Conservation (phyloP, 2,329 filamentous ascomycete genomes). For the Dactylonectria estremocensis region DNA sequence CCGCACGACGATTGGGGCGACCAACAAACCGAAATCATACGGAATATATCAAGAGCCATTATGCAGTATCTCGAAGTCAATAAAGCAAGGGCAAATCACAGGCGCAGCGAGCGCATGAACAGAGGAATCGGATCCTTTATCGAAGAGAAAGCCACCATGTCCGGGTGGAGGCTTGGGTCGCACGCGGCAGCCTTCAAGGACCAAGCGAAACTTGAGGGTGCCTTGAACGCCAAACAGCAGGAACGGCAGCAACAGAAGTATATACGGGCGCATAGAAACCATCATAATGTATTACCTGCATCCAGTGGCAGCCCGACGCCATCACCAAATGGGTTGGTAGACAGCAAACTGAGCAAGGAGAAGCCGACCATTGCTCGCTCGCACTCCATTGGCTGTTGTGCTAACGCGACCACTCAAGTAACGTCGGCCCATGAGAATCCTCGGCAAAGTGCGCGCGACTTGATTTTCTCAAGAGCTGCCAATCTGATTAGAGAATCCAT, state of each 20-base stretch:
- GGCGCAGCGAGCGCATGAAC: constrained; percentile 56
- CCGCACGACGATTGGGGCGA: constrained; percentile 43
- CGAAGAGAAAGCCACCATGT: constrained; percentile 52
- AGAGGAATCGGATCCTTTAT: constrained; percentile 57
- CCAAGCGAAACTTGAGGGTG: constrained; percentile 26
- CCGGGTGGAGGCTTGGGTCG: constrained; percentile 42
- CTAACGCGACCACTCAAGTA: constrained; percentile 6
- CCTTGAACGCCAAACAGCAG: constrained; percentile 40
- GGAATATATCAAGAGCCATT: constrained; percentile 51
- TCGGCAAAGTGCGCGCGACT: constrained; percentile 19
- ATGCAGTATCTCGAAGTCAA: constrained; percentile 56
- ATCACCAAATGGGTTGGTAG: not conserved
- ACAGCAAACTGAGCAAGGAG: not conserved
- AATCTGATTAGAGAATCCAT: constrained; percentile 60
- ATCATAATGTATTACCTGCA: too few relatives aligned
- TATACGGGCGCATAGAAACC: not conserved
- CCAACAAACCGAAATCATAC: constrained; percentile 45
- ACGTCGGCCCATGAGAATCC: not conserved
- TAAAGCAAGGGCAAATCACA: constrained; percentile 46
- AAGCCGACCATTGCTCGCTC: too few relatives aligned
- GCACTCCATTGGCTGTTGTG: not conserved
- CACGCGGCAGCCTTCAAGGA: constrained; percentile 2
- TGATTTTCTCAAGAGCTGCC: constrained; percentile 60
- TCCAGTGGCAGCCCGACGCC: not conserved
- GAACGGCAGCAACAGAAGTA: not conserved